Percentiles rank a stretch among this genome's conserved stretches.
phyloP scores from a whole-genome alignment of 148 eudicot genomes.

The Linanthus parryae region DNA sequence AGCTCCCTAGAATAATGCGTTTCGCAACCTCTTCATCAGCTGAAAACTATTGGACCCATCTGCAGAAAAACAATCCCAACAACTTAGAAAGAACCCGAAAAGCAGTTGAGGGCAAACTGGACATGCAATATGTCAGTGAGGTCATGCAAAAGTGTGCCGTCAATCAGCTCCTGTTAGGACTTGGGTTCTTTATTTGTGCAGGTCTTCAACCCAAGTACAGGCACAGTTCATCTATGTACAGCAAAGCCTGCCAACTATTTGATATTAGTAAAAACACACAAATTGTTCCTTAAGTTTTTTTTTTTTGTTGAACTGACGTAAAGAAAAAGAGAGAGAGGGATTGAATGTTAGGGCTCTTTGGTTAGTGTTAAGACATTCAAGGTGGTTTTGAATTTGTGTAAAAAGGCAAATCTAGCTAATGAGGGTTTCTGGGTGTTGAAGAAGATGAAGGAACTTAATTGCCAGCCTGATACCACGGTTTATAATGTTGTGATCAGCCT shows the following conservation, averaged over 20 bases:
- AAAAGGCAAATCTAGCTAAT: conserved; percentile 49
- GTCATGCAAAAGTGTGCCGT: conserved; percentile 37
- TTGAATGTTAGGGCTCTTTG: conserved; percentile 29
- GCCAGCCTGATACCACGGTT: conserved; percentile 58
- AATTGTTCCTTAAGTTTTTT: conserved; percentile 37
- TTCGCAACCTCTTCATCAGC: conserved; percentile 26
- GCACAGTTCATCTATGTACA: conserved; percentile 51
- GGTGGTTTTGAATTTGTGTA: conserved; percentile 67
- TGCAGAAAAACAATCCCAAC: conserved; percentile 35
- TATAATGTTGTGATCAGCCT: conserved; percentile 66
- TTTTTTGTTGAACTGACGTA: conserved; percentile 46
- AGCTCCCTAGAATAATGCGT: conserved; percentile 7
- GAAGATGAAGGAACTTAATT: conserved; percentile 56
- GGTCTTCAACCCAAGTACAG: conserved; percentile 50
- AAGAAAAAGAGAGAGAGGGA: too few relatives aligned
- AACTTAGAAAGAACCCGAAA: conserved; percentile 50
- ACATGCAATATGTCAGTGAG: conserved; percentile 38
- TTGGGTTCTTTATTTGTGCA: conserved; percentile 85
- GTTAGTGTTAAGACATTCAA: conserved; percentile 49
- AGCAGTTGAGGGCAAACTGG: conserved; percentile 35
- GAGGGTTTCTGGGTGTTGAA: conserved; percentile 73
- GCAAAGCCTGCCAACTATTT: conserved; percentile 49
- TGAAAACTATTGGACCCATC: conserved; percentile 35
- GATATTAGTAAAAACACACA: conserved; percentile 31
- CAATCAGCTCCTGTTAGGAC: conserved; percentile 56